phyloP scores from a whole-genome alignment of 805 yeast genomes.

The Sungouiella thailandica region DNA sequence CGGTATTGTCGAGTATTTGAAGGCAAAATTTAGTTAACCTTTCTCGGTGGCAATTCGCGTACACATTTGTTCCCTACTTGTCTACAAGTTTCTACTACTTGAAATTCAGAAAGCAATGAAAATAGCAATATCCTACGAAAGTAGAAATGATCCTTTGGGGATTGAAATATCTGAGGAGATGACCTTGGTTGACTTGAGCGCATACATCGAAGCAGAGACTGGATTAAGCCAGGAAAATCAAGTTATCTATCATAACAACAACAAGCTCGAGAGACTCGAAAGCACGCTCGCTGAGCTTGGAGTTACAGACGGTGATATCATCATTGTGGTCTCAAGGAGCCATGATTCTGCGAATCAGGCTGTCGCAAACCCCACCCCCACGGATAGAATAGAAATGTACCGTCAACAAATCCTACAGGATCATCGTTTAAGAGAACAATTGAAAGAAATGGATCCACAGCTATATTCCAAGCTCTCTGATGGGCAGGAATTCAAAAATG shows the following conservation, averaged over 20 bases:
- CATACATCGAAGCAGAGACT: constrained; percentile 69
- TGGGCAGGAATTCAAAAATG: constrained; percentile 42
- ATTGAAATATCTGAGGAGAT: constrained; percentile 67
- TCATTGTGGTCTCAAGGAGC: constrained; percentile 33
- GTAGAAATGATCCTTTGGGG: constrained; percentile 22
- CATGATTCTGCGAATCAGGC: neutral
- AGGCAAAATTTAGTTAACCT: too few species aligned
- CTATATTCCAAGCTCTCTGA: constrained; percentile 43
- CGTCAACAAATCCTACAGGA: constrained; percentile 46
- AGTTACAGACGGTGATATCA: constrained; percentile 54
- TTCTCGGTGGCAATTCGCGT: too few species aligned
- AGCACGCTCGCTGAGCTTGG: constrained; percentile 44
- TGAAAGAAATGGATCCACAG: constrained; percentile 41
- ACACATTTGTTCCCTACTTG: too few species aligned
- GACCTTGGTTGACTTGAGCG: constrained; percentile 62
- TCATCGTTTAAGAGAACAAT: constrained; percentile 32
- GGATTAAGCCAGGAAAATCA: constrained; percentile 44
- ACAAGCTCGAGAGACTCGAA: constrained; percentile 28
- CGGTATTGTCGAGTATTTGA: too few species aligned
- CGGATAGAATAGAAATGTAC: constrained; percentile 31
- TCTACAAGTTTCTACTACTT: too few species aligned
- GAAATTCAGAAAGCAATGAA: constrained; percentile 8
- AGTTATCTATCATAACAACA: constrained; percentile 45
- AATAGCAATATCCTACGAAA: constrained; percentile 15
- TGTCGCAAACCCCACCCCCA: too few species aligned